Conservation (phyloP, 192 early-diverging fungal species). For the Coemansia sp. region DNA sequence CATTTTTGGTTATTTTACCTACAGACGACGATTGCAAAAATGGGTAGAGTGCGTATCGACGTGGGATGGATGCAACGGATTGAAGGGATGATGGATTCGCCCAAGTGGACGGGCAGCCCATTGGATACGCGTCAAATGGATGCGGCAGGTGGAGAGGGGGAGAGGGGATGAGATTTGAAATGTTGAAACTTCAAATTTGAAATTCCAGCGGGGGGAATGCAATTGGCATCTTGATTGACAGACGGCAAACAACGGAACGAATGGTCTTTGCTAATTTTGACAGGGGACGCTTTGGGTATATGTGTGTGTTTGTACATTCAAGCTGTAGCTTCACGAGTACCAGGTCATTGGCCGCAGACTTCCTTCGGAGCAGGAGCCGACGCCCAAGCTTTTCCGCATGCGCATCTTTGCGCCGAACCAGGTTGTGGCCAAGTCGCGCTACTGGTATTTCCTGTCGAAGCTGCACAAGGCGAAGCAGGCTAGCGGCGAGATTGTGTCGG, state of each 20-base stretch:
- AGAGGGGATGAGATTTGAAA: no score
- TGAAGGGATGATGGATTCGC: constrained; percentile 7
- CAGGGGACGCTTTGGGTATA: no score
- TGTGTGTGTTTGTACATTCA: no score
- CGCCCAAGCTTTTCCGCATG: constrained; percentile 97
- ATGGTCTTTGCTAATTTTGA: no score
- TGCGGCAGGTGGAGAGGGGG: no score
- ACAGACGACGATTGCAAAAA: constrained; percentile 27
- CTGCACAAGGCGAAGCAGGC: constrained; percentile 99
- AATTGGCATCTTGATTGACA: no score
- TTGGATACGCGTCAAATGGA: constrained; percentile 1
- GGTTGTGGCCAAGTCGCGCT: constrained; percentile 97
- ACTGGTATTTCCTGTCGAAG: constrained; percentile 99
- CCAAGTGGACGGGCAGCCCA: no score
- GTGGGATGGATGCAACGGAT: constrained; percentile 14
- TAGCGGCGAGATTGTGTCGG: constrained; percentile 93
- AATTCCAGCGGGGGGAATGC: no score
- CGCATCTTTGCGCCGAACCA: constrained; percentile 98
- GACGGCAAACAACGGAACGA: no score
- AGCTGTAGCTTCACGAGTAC: constrained; percentile 60
- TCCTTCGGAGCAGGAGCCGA: constrained; percentile 85
- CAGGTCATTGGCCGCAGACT: constrained; percentile 94
- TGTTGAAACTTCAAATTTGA: neutral
- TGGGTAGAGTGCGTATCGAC: constrained; percentile 43
- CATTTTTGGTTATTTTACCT: no score